Percentiles rank a stretch among this genome's conserved stretches.
Conservation (phyloP, 169 alveolate species). For the Neospora caninum region DNA sequence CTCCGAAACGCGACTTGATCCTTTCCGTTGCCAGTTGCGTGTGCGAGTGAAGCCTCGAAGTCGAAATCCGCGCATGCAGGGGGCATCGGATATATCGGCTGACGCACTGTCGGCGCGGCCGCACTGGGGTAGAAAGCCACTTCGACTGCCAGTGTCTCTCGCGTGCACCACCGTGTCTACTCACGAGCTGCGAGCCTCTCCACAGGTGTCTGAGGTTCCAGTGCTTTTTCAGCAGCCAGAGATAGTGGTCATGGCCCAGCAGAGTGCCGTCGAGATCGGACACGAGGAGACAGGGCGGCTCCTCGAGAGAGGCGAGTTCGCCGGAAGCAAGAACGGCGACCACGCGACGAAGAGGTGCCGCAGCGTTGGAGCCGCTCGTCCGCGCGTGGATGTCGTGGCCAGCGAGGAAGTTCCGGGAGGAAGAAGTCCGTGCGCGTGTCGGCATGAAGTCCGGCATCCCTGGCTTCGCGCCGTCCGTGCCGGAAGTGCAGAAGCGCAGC, state of each 20-base stretch:
- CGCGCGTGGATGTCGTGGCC: neutral
- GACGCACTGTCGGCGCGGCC: too few relatives aligned
- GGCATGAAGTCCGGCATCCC: neutral
- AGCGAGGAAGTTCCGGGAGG: neutral
- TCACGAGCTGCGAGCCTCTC: conserved; percentile 70
- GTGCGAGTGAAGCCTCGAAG: too few relatives aligned
- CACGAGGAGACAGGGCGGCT: conserved; percentile 34
- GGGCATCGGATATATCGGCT: too few relatives aligned
- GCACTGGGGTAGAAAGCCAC: too few relatives aligned
- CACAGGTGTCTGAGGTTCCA: conserved; percentile 69
- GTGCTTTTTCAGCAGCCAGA: conserved; percentile 60
- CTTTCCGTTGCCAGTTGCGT: too few relatives aligned
- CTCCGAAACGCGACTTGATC: too few relatives aligned
- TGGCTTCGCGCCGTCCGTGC: neutral
- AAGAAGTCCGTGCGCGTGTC: neutral
- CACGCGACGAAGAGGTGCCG: neutral
- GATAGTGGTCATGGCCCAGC: conserved; percentile 64
- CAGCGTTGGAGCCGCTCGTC: neutral
- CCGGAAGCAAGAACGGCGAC: conserved; percentile 14
- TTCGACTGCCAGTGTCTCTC: too few relatives aligned
- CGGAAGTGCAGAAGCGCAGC: neutral
- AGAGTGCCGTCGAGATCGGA: conserved; percentile 75
- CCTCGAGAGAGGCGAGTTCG: conserved; percentile 3
- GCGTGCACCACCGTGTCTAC: neutral
- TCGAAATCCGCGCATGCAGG: too few relatives aligned